phyloP scores from a whole-genome alignment of 352 stramenopile species.

The Salisapilia sapeloensis region DNA sequence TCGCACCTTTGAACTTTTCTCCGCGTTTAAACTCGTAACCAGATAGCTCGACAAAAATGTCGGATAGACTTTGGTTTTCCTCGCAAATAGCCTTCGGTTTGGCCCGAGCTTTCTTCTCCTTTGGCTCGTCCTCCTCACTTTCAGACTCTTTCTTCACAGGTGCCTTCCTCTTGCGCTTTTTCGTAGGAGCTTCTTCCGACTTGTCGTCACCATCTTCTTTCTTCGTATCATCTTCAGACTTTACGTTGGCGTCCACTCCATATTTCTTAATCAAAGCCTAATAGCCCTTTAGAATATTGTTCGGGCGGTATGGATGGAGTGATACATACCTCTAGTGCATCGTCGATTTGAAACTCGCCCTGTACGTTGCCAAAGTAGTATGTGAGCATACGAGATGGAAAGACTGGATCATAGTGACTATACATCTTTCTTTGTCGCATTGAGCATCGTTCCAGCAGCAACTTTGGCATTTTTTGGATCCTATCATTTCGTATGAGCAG shows the following conservation, averaged over 20 bases:
- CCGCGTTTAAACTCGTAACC: slow-evolving; percentile 79
- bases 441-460: slow-evolving; percentile 70
- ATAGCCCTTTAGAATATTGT: not conserved
- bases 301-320: not conserved
- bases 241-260: slow-evolving; percentile 54
- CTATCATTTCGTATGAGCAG: slow-evolving; percentile 6
- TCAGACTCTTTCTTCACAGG: slow-evolving; percentile 17
- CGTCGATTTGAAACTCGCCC: slow-evolving; percentile 58
- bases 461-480: slow-evolving; percentile 65
- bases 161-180: slow-evolving; percentile 28
- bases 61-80: slow-evolving; percentile 51
- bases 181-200: slow-evolving; percentile 19
- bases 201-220: no score
- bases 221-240: no score
- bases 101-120: slow-evolving; percentile 24
- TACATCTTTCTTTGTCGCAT: slow-evolving; percentile 62
- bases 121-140: slow-evolving; percentile 19
- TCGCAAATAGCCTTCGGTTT: slow-evolving; percentile 28
- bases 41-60: slow-evolving; percentile 68
- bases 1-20: slow-evolving; percentile 73
- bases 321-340: slow-evolving; percentile 31
- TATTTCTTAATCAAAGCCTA: not conserved
- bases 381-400: not conserved
- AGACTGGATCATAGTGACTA: not conserved
- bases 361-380: slow-evolving; percentile 4